Percentiles rank a stretch among this genome's conserved stretches.
These are phyloP conservation scores for Crithidia fasciculata DNA, from an alignment of 208 protist genomes.

Conservation along the genomic window DNA sequence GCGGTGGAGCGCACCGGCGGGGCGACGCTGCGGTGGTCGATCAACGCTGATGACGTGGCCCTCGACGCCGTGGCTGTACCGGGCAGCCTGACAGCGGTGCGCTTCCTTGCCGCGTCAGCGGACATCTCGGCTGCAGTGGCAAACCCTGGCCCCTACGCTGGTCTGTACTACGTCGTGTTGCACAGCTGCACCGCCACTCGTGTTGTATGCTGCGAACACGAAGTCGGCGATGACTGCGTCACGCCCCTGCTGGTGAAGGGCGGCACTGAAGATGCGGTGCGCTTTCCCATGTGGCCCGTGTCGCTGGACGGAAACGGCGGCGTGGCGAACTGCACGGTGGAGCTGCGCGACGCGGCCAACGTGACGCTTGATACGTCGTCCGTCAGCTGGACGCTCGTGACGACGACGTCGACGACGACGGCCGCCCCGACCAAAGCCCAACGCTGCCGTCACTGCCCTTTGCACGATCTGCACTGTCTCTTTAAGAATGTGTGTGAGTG, in stretches of 20 bases:
- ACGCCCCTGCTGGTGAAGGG: slow-evolving; percentile 17
- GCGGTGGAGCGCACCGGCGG: slow-evolving; percentile 25
- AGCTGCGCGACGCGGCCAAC: slow-evolving; percentile 38
- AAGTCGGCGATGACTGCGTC: slow-evolving; percentile 2
- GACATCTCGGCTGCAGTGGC: slow-evolving; percentile 4
- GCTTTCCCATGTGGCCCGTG: slow-evolving; percentile 9
- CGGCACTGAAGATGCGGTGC: background rate
- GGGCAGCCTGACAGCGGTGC: slow-evolving; percentile 24
- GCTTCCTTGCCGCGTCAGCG: slow-evolving; percentile 4
- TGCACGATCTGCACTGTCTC: slow-evolving; percentile 29
- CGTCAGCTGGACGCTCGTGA: slow-evolving; percentile 8
- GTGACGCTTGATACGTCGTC: slow-evolving; percentile 26
- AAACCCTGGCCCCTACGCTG: slow-evolving; percentile 27
- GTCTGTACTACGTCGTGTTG: slow-evolving; percentile 28
- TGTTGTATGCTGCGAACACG: slow-evolving; percentile 1
- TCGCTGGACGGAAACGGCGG: background rate
- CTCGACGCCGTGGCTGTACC: slow-evolving; percentile 39
- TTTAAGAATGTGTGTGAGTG: slow-evolving; percentile 31
- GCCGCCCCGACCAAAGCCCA: slow-evolving; percentile 3
- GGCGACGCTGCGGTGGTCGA: slow-evolving; percentile 44
- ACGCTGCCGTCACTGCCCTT: slow-evolving; percentile 20
- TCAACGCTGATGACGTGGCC: slow-evolving; percentile 47
- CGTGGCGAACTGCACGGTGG: slow-evolving; percentile 34
- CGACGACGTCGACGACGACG: slow-evolving; percentile 10
- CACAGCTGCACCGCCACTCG: slow-evolving; percentile 22